phyloP scores from a whole-genome alignment of 2,329 filamentous ascomycete species.

The Xylaria sp. region DNA sequence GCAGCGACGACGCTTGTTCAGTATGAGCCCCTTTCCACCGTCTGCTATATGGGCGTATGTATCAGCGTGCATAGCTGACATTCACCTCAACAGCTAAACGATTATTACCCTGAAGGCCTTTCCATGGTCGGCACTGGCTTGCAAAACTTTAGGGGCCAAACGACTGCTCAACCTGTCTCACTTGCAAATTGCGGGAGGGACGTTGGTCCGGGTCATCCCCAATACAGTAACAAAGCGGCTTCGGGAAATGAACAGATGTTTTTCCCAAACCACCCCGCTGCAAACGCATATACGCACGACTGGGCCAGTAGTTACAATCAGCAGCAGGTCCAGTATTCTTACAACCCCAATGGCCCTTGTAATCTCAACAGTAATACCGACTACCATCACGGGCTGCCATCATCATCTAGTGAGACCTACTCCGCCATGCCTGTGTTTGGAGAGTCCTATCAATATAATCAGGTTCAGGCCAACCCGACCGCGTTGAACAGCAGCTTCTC shows the following conservation, averaged over 20 bases:
- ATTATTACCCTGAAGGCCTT: constrained; percentile 37
- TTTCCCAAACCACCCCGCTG: constrained; percentile 39
- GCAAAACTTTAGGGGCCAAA: constrained; percentile 44
- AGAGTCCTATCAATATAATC: constrained; percentile 40
- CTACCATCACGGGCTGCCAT: constrained; percentile 38
- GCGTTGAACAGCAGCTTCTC: constrained; percentile 43
- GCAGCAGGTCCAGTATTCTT: constrained; percentile 40
- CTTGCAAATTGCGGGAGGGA: constrained; percentile 44
- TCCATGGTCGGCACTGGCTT: constrained; percentile 36
- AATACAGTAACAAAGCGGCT: constrained; percentile 46
- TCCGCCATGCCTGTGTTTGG: constrained; percentile 40
- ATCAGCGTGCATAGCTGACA: constrained; percentile 31
- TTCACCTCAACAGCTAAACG: constrained; percentile 40
- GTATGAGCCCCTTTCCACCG: constrained; percentile 39
- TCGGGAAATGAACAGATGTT: constrained; percentile 46
- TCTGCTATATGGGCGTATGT: neutral
- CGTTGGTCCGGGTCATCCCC: constrained; percentile 45
- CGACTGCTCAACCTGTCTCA: constrained; percentile 47
- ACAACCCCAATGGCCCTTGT: constrained; percentile 31
- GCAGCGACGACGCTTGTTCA: constrained; percentile 43
- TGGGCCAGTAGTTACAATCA: constrained; percentile 38
- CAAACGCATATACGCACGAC: constrained; percentile 43
- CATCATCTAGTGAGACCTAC: constrained; percentile 24
- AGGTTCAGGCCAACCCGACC: constrained; percentile 36
- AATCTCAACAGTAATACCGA: constrained; percentile 34